Evolutionary conservation across 2,329 filamentous ascomycete species (phyloP), one percentile per base, ranked within the genome.

Genomic region (Hypoxylon sp.): DNA sequence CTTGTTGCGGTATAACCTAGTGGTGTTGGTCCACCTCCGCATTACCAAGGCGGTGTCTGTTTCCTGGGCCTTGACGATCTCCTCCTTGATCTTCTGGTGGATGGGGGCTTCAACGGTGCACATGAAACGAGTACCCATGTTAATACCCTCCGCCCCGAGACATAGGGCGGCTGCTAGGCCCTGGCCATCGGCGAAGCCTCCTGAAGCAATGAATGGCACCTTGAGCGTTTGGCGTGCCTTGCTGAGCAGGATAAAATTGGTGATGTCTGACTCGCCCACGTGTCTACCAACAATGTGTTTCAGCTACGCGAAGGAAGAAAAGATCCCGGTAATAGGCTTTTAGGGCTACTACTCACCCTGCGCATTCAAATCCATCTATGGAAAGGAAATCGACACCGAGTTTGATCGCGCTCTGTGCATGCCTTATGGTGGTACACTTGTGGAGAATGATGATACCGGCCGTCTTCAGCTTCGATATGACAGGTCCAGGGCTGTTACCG

Each of bases 51-150:
- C 89, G 0, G 96, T 99, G 80, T 98, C 93, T 21, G 92, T 94
- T 85, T 99, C 96, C 70, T 93, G 86, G 1, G 94, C 92, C 60
- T 89, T 86, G 55, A 98, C 94, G 76, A 99, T 99, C 73, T 92
- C 86, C 80, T 97, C 86, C 86, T 99, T 99, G 84, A 99, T 93
- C 73, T 97, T 97, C 52, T 89, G 79, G 82, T 99, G 96, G 70
- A 99, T 92, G 0, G 96, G 96, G 14, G 94, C 90, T 81, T 98
- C 96, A 48, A 95, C 85, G 0, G 96, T 98, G 83, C 92, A 95
- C 93, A 99, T 97, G 84, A 98, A 99, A 45, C 96, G 86, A 9
- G 96, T 99, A 63, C 96, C 96, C 96, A 99, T 99, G 82, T 99
- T 99, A 82, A 98, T 90, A 69, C 96, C 96, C 79, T 93, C 93